Conservation (phyloP, 2,329 filamentous ascomycete species). For the Colletotrichum musicola region DNA sequence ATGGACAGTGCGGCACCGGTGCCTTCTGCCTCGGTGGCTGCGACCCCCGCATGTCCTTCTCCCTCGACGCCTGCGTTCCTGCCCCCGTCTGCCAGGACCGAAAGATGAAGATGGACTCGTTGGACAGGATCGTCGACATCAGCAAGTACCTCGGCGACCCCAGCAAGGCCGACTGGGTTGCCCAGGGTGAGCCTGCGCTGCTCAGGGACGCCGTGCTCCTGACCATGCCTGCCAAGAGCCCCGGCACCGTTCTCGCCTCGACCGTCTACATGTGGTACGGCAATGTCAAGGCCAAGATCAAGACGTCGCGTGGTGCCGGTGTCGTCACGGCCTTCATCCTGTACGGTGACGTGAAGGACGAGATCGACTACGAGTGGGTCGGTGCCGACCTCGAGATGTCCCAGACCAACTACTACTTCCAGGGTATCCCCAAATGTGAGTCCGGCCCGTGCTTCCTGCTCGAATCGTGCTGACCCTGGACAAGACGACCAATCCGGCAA, state of each 20-base stretch:
- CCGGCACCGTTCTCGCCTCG: constrained; percentile 86
- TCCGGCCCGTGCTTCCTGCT: constrained; percentile 39
- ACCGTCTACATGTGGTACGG: constrained; percentile 98
- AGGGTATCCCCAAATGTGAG: constrained; percentile 92
- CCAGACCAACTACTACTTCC: constrained; percentile 98
- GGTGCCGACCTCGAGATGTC: constrained; percentile 81
- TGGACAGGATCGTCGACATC: constrained; percentile 78
- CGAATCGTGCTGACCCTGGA: constrained; percentile 37
- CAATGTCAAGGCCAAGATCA: constrained; percentile 86
- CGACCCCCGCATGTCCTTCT: constrained; percentile 86
- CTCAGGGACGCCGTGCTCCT: constrained; percentile 79
- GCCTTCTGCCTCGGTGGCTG: constrained; percentile 97
- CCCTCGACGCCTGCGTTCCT: constrained; percentile 86
- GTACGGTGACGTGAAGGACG: constrained; percentile 95
- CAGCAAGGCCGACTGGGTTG: constrained; percentile 86
- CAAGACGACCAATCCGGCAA: constrained; percentile 82
- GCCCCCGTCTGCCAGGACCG: constrained; percentile 83
- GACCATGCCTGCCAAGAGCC: constrained; percentile 88
- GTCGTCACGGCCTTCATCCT: constrained; percentile 98
- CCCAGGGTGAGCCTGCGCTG: constrained; percentile 79
- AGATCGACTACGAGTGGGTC: constrained; percentile 97
- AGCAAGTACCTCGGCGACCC: constrained; percentile 89
- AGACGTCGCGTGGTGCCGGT: constrained; percentile 85
- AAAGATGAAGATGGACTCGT: constrained; percentile 78
- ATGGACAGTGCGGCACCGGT: constrained; percentile 91